Evolutionary conservation across 140 eudicot genomes (phyloP), one percentile per base, ranked within the genome.

Genomic region (Ambrosia hybrid): DNA sequence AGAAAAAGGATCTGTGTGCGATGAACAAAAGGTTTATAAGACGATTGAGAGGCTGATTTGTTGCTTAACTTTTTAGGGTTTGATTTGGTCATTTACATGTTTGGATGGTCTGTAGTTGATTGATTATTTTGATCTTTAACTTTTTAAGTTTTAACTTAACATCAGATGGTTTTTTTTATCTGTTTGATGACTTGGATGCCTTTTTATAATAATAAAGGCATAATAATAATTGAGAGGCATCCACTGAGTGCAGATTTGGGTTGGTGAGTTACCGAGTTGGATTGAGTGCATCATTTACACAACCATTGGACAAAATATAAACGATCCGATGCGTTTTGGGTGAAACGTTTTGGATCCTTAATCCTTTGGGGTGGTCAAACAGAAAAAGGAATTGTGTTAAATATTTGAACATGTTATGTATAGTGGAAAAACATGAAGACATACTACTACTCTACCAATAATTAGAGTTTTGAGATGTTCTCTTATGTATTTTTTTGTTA

Each of bases 91-190:
- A 6, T 21, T 72, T 58, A 13, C 9, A 48, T 59, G 39, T 75
- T 36, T 45, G 0, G 39, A 21, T 38, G 68, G 62, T 63, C 1
- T 46, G 15, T 3, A 17, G 76, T n/a, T 77, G 66, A 41, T 71
- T 63, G 34, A 67, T 67, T 45, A 43, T 52, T 9, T 53, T 62
- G 67, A 30, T 30, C 34, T 30, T 1, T 30, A 30, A 78, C 68
- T 37, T 61, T 43, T 4, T 52, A 62, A 63, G 67, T 57, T 55
- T 78, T 10, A 39, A 61, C 60, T 14, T 62, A 78, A 71, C 51
- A 53, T 78, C 68, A 16, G 39, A 41, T 49, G 16, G 49, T 71
- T 51, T 46, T 43, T 58, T 58, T 59, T 56, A 57, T 66, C 13
- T 41, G 26, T 36, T 45, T 49, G 48, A 60, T 48, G 49, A 43